Evolutionary conservation across 345 rosid species (phyloP).

Genomic region (Lumnitzera littorea): DNA sequence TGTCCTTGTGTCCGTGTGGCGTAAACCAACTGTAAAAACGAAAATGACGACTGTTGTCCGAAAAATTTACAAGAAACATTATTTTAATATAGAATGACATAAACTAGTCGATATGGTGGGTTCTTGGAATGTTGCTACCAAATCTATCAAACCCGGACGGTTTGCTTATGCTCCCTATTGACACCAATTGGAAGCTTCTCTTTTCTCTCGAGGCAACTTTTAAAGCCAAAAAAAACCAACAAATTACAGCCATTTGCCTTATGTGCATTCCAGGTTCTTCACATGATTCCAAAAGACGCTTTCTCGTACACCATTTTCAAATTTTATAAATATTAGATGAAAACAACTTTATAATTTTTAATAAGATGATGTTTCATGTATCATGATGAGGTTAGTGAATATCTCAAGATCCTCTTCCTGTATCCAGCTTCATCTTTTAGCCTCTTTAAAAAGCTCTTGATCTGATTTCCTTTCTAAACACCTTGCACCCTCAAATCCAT

Average conservation of each 20-base stretch:
- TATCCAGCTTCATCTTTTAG: constrained; percentile 2
- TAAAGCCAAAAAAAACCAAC: not conserved
- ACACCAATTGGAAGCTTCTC: not conserved
- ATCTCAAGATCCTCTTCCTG: constrained; percentile 1
- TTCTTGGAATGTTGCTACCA: no score
- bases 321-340: not conserved
- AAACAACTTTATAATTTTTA: not conserved
- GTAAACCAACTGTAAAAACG: not conserved
- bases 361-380: not conserved
- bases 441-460: not conserved
- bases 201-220: not conserved
- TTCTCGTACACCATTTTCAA: not conserved
- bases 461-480: not conserved
- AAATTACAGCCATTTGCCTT: constrained; percentile 19
- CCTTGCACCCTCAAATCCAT: not conserved
- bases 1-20: constrained; percentile 3
- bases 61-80: not conserved
- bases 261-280: constrained; percentile 5
- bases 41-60: not conserved
- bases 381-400: not conserved
- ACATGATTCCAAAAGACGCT: not conserved
- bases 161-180: not conserved
- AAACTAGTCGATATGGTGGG: not conserved
- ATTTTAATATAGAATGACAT: not conserved
- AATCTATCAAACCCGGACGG: not conserved